Conservation (phyloP, 2,329 filamentous ascomycete genomes). For the Trichoderma lentiforme region DNA sequence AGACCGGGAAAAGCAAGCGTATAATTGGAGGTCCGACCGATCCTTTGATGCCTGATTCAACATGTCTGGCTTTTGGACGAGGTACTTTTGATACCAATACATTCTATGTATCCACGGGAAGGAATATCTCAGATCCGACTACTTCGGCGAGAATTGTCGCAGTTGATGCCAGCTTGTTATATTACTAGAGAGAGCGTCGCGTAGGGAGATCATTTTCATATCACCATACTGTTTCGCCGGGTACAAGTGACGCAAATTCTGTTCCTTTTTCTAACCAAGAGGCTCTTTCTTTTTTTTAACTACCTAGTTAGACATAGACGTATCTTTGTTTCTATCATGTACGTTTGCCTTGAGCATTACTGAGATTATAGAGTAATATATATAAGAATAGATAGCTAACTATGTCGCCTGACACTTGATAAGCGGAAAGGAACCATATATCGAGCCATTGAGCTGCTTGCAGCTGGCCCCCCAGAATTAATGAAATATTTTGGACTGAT, state of each 20-base stretch:
- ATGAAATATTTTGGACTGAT: neutral
- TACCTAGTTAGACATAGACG: neutral
- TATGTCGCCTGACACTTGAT: neutral
- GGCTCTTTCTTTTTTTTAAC: neutral
- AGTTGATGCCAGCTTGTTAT: neutral
- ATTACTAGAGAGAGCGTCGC: fast-evolving
- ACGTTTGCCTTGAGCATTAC: no score
- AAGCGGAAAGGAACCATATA: neutral
- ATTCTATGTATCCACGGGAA: neutral
- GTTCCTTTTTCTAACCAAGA: neutral
- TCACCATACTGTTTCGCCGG: neutral
- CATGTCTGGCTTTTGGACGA: neutral
- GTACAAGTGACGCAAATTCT: neutral
- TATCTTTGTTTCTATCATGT: neutral
- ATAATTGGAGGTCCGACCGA: neutral
- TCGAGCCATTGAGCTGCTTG: neutral
- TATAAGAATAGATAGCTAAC: neutral
- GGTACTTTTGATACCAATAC: neutral
- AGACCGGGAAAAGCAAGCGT: neutral
- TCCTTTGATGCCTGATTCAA: neutral
- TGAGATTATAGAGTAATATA: no score
- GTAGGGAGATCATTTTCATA: neutral
- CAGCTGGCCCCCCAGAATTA: neutral
- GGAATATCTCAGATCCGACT: neutral
- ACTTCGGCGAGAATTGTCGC: neutral